Conservation (phyloP, 495 filamentous ascomycete species). For the Sphaerosporella brunnea region DNA sequence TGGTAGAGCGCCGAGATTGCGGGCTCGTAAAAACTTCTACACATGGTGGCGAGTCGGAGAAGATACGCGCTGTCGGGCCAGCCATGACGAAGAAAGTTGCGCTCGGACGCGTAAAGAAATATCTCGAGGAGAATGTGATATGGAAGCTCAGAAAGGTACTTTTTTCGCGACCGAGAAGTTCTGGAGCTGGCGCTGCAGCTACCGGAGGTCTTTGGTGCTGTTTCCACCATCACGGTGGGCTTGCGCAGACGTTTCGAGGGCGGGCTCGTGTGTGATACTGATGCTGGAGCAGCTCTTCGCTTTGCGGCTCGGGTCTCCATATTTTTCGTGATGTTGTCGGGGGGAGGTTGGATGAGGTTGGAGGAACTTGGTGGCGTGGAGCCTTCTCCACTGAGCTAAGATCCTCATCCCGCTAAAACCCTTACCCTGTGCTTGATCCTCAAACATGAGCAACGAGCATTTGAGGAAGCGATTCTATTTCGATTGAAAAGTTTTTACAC, state of each 20-base stretch:
- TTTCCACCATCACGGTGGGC: background rate
- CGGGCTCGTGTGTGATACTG: background rate
- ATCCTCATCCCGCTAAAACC: too few species aligned
- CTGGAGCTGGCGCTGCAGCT: background rate
- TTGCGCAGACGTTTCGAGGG: background rate
- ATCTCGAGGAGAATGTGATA: slow-evolving; percentile 18
- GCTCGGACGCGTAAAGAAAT: slow-evolving; percentile 9
- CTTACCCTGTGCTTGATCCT: too few species aligned
- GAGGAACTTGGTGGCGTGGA: too few species aligned
- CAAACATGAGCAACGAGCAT: too few species aligned
- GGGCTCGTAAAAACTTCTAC: slow-evolving; percentile 16
- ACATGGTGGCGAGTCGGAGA: slow-evolving; percentile 14
- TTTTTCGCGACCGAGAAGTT: background rate
- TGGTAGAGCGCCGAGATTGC: slow-evolving; percentile 12
- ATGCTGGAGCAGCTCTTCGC: background rate
- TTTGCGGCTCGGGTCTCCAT: background rate
- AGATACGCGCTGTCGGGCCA: slow-evolving; percentile 12
- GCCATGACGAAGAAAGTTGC: slow-evolving; percentile 3
- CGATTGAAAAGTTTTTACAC: too few species aligned
- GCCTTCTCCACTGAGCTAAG: too few species aligned
- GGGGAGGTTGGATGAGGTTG: background rate
- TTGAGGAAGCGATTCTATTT: too few species aligned
- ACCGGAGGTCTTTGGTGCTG: background rate
- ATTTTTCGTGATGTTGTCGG: background rate
- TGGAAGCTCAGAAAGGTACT: slow-evolving; percentile 5